Percentiles rank a stretch among this genome's conserved stretches.
These are phyloP conservation scores for Cladophialophora immunda DNA, from an alignment of 2,329 filamentous ascomycete genomes.

Conservation along the genomic window DNA sequence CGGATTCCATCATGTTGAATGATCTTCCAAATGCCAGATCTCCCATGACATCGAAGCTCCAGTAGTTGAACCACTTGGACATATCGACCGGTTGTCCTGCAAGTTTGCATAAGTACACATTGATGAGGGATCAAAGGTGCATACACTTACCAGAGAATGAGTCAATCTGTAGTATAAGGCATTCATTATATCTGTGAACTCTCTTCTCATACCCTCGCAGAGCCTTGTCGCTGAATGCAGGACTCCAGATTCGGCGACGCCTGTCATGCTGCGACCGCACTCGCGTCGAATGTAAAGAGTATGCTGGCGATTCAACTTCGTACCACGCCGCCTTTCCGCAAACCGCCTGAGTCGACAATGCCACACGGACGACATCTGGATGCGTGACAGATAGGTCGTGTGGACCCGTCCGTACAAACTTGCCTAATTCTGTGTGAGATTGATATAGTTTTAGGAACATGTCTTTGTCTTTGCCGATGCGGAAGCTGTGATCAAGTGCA, in stretches of 20 bases:
- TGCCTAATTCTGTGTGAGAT: constrained; percentile 29
- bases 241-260: constrained; percentile 21
- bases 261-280: constrained; percentile 25
- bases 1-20: constrained; percentile 28
- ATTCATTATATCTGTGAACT: constrained; percentile 17
- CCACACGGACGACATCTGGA: constrained; percentile 12
- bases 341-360: constrained; percentile 9
- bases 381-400: constrained; percentile 23
- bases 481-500: constrained; percentile 21
- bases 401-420: constrained; percentile 30
- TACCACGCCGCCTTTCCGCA: constrained; percentile 14
- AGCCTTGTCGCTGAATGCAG: constrained; percentile 19
- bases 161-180: constrained; percentile 10
- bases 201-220: constrained; percentile 23
- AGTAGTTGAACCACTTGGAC: constrained; percentile 34
- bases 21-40: constrained; percentile 29
- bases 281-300: constrained; percentile 14
- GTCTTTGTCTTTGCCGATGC: constrained; percentile 14
- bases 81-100: constrained; percentile 18
- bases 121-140: no score
- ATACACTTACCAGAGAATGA: constrained; percentile 2
- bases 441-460: constrained; percentile 24
- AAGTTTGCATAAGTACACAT: no score
- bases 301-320: constrained; percentile 9
- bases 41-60: constrained; percentile 37